These are phyloP conservation scores for Musa acuminata DNA, from an alignment of 176 grass and related monocot genomes.

Conservation along the genomic window DNA sequence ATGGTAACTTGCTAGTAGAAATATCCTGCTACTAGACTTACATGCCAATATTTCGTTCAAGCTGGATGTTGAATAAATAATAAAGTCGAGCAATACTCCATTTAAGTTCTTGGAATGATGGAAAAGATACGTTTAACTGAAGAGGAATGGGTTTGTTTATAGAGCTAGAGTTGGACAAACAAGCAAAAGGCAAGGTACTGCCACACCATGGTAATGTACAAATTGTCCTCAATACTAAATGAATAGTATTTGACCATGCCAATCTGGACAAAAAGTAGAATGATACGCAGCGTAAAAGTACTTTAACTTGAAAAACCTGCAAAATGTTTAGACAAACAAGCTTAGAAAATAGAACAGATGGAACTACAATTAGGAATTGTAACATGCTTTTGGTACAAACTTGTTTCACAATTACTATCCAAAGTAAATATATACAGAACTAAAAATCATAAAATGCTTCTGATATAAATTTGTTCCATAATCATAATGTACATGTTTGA, in stretches of 20 bases:
- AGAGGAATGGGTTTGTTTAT: slow-evolving; percentile 58
- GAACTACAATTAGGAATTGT: slow-evolving; percentile 9
- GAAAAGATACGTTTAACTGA: slow-evolving; percentile 64
- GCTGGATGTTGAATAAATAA: slow-evolving; percentile 92
- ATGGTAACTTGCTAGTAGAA: background rate
- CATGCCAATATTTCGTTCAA: slow-evolving; percentile 91
- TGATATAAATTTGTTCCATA: background rate
- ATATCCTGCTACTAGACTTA: slow-evolving; percentile 42
- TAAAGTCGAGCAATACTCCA: slow-evolving; percentile 81
- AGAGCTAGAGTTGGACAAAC: slow-evolving; percentile 63
- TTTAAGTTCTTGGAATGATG: slow-evolving; percentile 63
- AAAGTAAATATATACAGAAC: background rate
- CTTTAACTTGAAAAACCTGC: slow-evolving; percentile 40
- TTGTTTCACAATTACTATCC: background rate
- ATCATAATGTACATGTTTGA: background rate
- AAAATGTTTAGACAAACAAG: slow-evolving; percentile 27
- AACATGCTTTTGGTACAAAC: background rate
- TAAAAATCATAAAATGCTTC: background rate
- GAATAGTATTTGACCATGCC: slow-evolving; percentile 25
- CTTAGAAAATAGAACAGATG: slow-evolving; percentile 24
- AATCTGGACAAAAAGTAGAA: slow-evolving; percentile 51
- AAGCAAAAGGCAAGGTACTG: slow-evolving; percentile 66
- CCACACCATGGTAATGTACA: slow-evolving; percentile 25
- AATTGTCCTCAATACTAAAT: slow-evolving; percentile 26
- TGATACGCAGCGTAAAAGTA: slow-evolving; percentile 31